A percentile compares a stretch with the other conserved stretches of the same genome.
Evolutionary conservation across 2,329 filamentous ascomycete species (phyloP).

Genomic region (Zalaria obscura): DNA sequence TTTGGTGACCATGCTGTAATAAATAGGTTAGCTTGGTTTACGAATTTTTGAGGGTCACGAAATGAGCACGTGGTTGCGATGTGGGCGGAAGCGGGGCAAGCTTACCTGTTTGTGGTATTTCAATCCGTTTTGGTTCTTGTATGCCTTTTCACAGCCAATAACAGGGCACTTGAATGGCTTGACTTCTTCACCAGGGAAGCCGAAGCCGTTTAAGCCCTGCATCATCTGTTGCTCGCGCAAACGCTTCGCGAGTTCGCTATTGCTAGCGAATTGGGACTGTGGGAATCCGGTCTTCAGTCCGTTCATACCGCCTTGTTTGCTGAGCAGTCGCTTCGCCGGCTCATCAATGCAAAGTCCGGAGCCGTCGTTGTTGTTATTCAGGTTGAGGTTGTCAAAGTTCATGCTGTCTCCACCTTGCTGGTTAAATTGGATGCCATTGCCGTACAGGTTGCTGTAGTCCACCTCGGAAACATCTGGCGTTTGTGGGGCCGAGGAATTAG

Average conservation of each 20-base stretch:
- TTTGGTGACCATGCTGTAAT: constrained; percentile 72
- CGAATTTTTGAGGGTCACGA: no score
- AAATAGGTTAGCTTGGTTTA: no score
- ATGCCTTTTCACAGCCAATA: constrained; percentile 96
- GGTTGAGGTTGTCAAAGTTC: constrained; percentile 24
- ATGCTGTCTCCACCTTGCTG: constrained; percentile 18
- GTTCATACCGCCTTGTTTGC: constrained; percentile 51
- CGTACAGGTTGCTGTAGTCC: constrained; percentile 35
- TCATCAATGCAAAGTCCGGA: constrained; percentile 58
- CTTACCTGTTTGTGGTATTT: constrained; percentile 70
- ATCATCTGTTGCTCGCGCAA: constrained; percentile 51
- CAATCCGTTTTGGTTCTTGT: constrained; percentile 97
- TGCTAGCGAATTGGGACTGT: constrained; percentile 55
- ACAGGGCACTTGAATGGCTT: constrained; percentile 97
- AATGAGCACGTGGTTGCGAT: constrained; percentile 1
- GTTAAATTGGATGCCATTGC: constrained; percentile 16
- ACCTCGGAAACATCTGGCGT: constrained; percentile 51
- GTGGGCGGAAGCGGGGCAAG: constrained; percentile 22
- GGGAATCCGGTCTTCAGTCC: constrained; percentile 23
- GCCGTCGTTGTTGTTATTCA: constrained; percentile 43
- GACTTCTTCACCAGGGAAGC: constrained; percentile 64
- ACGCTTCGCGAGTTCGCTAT: constrained; percentile 58
- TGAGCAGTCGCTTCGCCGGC: constrained; percentile 85
- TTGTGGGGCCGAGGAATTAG: constrained; percentile 54
- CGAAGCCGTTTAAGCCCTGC: constrained; percentile 33